Evolutionary conservation across 768 basidiomycete species (phyloP).

Genomic region (Lyophyllum atratum): DNA sequence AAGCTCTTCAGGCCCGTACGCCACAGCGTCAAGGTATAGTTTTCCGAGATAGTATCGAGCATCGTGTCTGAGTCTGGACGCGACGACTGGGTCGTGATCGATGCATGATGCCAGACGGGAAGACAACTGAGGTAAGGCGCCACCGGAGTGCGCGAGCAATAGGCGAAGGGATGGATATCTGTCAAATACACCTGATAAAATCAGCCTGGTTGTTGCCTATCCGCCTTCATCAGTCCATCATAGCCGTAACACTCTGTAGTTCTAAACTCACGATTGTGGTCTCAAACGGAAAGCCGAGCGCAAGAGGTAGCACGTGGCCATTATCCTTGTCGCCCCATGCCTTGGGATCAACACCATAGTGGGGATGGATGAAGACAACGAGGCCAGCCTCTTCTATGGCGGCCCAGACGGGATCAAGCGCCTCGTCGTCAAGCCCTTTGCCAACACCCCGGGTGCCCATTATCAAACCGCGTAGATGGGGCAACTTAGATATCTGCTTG

Average conservation of each 20-base stretch:
- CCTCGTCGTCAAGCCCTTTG: constrained; percentile 77
- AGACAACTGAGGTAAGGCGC: constrained; percentile 80
- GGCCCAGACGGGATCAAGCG: constrained; percentile 81
- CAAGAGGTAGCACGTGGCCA: constrained; percentile 86
- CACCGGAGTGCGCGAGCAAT: constrained; percentile 86
- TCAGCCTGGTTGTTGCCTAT: constrained; percentile 75
- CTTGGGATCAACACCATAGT: constrained; percentile 77
- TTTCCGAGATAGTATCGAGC: constrained; percentile 82
- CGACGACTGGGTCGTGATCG: constrained; percentile 80
- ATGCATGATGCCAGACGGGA: constrained; percentile 86
- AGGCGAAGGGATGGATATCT: constrained; percentile 74
- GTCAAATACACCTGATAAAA: constrained; percentile 80
- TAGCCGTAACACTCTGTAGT: neutral
- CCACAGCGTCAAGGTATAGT: constrained; percentile 85
- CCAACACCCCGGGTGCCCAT: constrained; percentile 83
- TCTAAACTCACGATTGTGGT: constrained; percentile 71
- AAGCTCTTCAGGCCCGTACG: constrained; percentile 85
- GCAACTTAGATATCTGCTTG: constrained; percentile 60
- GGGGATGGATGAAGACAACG: constrained; percentile 84
- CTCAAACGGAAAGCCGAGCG: constrained; percentile 89
- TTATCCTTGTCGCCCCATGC: constrained; percentile 79
- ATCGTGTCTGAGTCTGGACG: constrained; percentile 74
- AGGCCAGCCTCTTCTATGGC: constrained; percentile 69
- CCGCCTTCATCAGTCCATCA: constrained; percentile 6
- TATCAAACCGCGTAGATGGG: constrained; percentile 75